phyloP scores from a whole-genome alignment of 2,329 filamentous ascomycete species.

The Tolypocladium pustulatum region DNA sequence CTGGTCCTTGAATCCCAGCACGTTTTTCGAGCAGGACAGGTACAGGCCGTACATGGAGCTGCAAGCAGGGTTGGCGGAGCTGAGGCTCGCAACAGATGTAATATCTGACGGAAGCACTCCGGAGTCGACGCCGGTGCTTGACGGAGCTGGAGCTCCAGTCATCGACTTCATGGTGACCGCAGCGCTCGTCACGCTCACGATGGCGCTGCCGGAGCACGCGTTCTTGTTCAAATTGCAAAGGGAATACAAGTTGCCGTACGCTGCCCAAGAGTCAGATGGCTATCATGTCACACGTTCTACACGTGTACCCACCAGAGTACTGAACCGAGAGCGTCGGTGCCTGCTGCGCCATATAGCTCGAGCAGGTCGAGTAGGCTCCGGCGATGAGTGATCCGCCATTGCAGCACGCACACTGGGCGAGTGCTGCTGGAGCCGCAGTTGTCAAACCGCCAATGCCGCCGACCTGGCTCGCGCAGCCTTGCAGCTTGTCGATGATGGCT shows the following conservation, averaged over 20 bases:
- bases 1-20: slow-evolving; percentile 13
- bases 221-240: slow-evolving; percentile 6
- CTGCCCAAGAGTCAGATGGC: slow-evolving; percentile 5
- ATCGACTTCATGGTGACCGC: not conserved
- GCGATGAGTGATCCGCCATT: slow-evolving; percentile 9
- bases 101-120: not conserved
- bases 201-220: not conserved
- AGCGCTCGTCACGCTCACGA: not conserved
- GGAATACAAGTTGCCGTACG: slow-evolving; percentile 15
- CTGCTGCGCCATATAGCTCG: slow-evolving; percentile 15
- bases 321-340: slow-evolving; percentile 10
- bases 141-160: slow-evolving; percentile 6
- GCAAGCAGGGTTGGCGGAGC: slow-evolving; percentile 13
- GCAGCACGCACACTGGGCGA: slow-evolving; percentile 20
- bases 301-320: slow-evolving; percentile 13
- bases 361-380: slow-evolving; percentile 16
- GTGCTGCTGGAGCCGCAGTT: slow-evolving; percentile 10
- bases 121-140: slow-evolving; percentile 1
- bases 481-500: slow-evolving; percentile 9
- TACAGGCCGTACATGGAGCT: slow-evolving; percentile 15
- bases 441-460: slow-evolving; percentile 13
- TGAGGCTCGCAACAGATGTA: not conserved
- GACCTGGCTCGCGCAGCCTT: slow-evolving; percentile 10
- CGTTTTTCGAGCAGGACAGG: slow-evolving; percentile 13
- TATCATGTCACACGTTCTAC: no score